Evolutionary conservation across 208 protist genomes (phyloP), one percentile per base, ranked within the genome.

Genomic region (Trypanosoma lewisi): DNA sequence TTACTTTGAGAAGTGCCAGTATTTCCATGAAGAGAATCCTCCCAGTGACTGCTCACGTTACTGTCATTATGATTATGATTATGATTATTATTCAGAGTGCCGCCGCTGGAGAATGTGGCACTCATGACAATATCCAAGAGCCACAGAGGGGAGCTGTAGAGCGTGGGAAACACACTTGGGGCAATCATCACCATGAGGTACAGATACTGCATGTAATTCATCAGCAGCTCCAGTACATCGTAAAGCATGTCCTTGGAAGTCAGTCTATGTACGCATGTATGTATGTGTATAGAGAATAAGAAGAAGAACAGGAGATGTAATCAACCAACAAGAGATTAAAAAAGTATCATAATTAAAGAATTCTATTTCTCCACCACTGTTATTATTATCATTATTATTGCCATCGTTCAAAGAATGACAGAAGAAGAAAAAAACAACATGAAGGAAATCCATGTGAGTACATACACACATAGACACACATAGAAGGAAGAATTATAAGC

Each of bases 131-230:
- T 52, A 53, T 64, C 57, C 9, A 71, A 2, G 34, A 71, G 14
- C 23, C 56, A 27, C 33, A 71, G 55, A 11, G 57, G 64, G 23
- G 56, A 57, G 25, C 52, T 67, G 51, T 68, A 71, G 6, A 72
- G 54, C 37, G 65, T 49, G 7, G 71, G 71, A 54, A 77, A 77
- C 3, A 52, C 37, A 49, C 47, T 62, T 28, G 71, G 65, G 41
- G 49, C 57, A 41, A 72, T 60, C 19, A 23, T 27, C n/a, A 77
- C 56, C 5, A 55, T 60, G 19, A 77, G 62, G 33, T 58, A 53
- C 19, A 77, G 11, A 28, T 62, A 77, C 49, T 77, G 71, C 44
- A 77, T 48, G 44, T 77, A 77, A 48, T 63, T 67, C 19, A 67
- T 21, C 30, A 65, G 41, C 16, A 77, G 34, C 49, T 77, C 71